A percentile compares a stretch with the other conserved stretches of the same genome.
phyloP scores from a whole-genome alignment of 169 alveolate species.

The Cyclospora cayetanensis region DNA sequence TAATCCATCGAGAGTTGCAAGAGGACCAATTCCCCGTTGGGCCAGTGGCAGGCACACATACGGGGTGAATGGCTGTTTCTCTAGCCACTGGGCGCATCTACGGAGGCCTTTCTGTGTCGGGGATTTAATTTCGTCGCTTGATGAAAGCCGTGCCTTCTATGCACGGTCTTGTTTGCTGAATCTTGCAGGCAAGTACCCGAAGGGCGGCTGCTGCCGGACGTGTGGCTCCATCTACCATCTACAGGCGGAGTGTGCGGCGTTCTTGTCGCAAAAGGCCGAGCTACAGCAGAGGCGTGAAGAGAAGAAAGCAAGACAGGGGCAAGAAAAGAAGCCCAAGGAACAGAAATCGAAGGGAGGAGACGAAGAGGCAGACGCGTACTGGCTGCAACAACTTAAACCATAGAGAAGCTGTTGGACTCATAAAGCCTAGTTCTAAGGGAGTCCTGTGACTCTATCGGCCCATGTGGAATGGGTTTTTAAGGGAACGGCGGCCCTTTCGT shows the following conservation, averaged over 20 bases:
- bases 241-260: conserved; percentile 67
- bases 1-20: not conserved
- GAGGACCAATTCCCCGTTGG: not conserved
- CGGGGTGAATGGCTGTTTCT: not conserved
- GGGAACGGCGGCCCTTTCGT: too few relatives aligned
- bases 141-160: not conserved
- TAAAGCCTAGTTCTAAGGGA: too few relatives aligned
- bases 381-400: not conserved
- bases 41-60: not conserved
- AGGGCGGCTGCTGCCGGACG: conserved; percentile 73
- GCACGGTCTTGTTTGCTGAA: not conserved
- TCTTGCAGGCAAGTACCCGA: conserved; percentile 70
- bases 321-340: not conserved
- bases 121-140: not conserved
- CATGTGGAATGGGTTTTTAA: too few relatives aligned
- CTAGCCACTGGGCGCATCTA: not conserved
- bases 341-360: not conserved
- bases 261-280: not conserved
- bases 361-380: not conserved
- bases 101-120: not conserved
- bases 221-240: conserved; percentile 71
- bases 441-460: too few relatives aligned
- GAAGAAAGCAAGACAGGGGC: not conserved
- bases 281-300: not conserved
- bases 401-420: too few relatives aligned